Conservation (phyloP, 129 eudicot species). For the Artemisia argyi region DNA sequence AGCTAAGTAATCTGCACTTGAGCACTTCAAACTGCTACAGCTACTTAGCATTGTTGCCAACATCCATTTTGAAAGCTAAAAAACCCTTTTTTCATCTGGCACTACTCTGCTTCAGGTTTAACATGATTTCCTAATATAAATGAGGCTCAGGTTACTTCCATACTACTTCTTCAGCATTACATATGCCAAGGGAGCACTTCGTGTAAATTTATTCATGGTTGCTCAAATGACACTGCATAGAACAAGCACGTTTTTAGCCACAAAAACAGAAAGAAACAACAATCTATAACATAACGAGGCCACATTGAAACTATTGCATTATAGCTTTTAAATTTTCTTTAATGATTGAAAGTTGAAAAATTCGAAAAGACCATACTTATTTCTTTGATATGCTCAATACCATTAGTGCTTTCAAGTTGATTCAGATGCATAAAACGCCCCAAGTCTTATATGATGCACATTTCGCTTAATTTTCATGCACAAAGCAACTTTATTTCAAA, state of each 20-base stretch:
- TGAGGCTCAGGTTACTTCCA: background rate
- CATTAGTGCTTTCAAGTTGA: background rate
- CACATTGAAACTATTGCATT: no score
- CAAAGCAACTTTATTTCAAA: no score
- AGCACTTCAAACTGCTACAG: background rate
- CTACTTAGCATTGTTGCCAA: background rate
- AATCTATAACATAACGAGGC: background rate
- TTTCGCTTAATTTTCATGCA: no score
- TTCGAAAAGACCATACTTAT: no score
- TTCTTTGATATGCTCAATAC: background rate
- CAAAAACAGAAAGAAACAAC: background rate
- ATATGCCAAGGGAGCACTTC: conserved; percentile 14
- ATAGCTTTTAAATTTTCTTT: no score
- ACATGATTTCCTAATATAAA: conserved; percentile 19
- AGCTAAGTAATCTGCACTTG: conserved; percentile 14
- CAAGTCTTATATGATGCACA: no score
- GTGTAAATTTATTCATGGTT: background rate
- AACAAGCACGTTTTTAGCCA: conserved; percentile 4
- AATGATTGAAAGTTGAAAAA: no score
- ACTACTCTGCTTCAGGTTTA: conserved; percentile 9
- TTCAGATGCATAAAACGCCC: background rate
- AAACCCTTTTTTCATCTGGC: background rate
- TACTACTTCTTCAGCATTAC: conserved; percentile 23
- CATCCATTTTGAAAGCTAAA: background rate
- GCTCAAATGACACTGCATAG: conserved; percentile 19